Evolutionary conservation across 2,329 filamentous ascomycete species (phyloP), one percentile per base, ranked within the genome.

Genomic region (Fusarium nelsonii): DNA sequence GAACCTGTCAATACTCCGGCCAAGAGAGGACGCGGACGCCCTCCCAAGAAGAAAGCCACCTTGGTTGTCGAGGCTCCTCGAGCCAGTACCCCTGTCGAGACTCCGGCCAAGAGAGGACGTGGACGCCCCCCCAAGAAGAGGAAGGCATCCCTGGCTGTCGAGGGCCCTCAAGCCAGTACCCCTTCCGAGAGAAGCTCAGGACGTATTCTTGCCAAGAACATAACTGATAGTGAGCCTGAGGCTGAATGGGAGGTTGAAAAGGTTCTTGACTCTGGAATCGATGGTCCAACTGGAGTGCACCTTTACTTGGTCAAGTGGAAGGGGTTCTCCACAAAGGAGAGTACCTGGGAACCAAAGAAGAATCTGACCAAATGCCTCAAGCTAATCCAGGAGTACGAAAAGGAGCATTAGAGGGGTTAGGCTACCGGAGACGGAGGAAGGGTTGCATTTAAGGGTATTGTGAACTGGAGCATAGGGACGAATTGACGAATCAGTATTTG

Each of bases 241-340:
- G 71, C 74, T 5, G 79, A 82, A 58, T 87, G 79, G 73, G 80
- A 83, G 53, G 83, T 87, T 0, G 85, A 88, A 69, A 69, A 73
- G 4, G 84, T 87, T 33, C 51, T 85, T 12, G 79, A 80, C 18
- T 78, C 78, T 0, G 75, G 71, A 6, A 75, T 84, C 37, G 79
- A 84, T 40, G 71, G 70, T 8, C 72, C 75, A 7, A 81, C 79
- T 2, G 76, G 77, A 63, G 73, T 79, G 61, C 77, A 80, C 64
- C 74, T 81, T 70, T 88, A 84, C 72, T 64, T 78, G 5, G 81
- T 89, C 54, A 86, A 88, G 73, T 88, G 86, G 87, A 81, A 82
- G 67, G 84, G 83, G 0, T 88, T 80, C 55, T 51, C 78, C 0
- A 64, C 69, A 1, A 74, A 77, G 18, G 73, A 84, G 2, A 86